Base-by-base conservation (phyloP, 192 early-diverging fungal species). In the Backusella tuberculispora region DNA sequence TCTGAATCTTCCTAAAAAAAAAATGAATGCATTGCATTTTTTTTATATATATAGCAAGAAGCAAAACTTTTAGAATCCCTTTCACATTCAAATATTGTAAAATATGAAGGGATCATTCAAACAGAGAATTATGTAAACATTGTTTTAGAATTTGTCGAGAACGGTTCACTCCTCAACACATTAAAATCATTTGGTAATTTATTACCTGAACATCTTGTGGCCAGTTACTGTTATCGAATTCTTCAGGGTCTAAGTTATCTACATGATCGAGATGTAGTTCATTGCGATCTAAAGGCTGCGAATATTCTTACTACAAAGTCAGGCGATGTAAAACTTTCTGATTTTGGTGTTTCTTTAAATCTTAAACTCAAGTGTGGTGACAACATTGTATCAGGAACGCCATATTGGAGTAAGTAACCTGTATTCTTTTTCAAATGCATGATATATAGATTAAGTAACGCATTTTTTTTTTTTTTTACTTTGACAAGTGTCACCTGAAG, bases 341-440 rank as follows among this genome's bases (percentile, higher is more conserved):
- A 99, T 76, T 99, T 99, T 87, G 97, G 97, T 44, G 96, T 99
- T 5, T 95, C 96, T 14, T 85, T 94, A 45, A 95, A 97, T 67
- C 87, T 97, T 14, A 90, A 88, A 76, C 72, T 89, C 74, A 83
- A 83, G 71, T 60, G 53, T 29, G 88, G 91, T 17, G 83, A 82
- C 69, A 85, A 83, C 42, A 83, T 83, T 5, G 92, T 94, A 1
- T 93, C 95, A 40, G 96, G 95, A 41, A 95, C 93, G 34, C 92
- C 92, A 3, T 90, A 94, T 78, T 94, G 94, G 92, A 92, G 86
- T 88, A 83, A 41, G 86, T 79, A 19, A 26, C 8, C 13, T 13
- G 5, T 21, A 26, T 60, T 60, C 53, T 24, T 26, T 56, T 60
- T 60, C 29, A 34, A 34, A 34, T 34, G 2, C 29, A 34, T 34